A percentile compares a stretch with the other conserved stretches of the same genome.
These are phyloP conservation scores for Dalbergia oliveri DNA, from an alignment of 306 rosid species.

Conservation along the genomic window DNA sequence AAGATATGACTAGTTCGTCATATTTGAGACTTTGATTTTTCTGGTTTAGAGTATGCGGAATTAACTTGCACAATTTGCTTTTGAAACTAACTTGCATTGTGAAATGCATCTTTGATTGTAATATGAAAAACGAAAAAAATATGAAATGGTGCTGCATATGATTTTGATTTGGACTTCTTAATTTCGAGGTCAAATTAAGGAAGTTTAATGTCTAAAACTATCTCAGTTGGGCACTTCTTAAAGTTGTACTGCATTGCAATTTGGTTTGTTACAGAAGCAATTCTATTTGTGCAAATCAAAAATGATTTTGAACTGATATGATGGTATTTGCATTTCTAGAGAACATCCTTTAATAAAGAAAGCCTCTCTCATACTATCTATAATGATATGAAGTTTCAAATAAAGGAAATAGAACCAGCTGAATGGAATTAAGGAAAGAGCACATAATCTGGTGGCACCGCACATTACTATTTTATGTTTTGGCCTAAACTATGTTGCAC, in stretches of 20 bases:
- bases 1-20: neutral
- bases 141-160: neutral
- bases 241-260: neutral
- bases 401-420: conserved; percentile 2
- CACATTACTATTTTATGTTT: neutral
- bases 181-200: neutral
- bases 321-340: neutral
- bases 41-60: neutral
- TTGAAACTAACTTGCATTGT: neutral
- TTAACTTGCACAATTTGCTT: neutral
- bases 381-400: neutral
- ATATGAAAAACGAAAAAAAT: neutral
- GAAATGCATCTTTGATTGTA: neutral
- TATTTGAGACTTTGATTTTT: neutral
- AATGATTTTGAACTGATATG: neutral
- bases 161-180: neutral
- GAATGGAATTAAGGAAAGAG: neutral
- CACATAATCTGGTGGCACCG: neutral
- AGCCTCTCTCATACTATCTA: neutral
- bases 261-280: neutral
- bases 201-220: neutral
- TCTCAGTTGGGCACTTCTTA: neutral
- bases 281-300: neutral
- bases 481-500: neutral
- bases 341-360: neutral